Evolutionary conservation across 164 flowering plant species (phyloP).

Genomic region (Aristolochia californica): DNA sequence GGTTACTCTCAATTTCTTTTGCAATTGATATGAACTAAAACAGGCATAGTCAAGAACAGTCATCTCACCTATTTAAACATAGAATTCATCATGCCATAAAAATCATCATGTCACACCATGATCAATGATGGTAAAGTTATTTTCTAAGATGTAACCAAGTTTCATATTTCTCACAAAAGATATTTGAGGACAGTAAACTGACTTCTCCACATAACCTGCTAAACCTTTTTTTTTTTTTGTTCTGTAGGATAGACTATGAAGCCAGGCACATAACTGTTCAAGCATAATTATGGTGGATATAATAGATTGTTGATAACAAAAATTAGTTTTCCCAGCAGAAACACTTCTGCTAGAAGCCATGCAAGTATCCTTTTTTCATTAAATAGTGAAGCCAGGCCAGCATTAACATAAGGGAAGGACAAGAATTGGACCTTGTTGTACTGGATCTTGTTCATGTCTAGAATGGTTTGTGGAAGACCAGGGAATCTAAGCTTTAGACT

Average conservation of each 20-base stretch:
- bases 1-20: background rate
- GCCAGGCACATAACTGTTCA: background rate
- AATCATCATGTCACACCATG: background rate
- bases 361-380: too few relatives aligned
- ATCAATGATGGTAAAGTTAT: too few relatives aligned
- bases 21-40: background rate
- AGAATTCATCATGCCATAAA: background rate
- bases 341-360: too few relatives aligned
- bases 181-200: too few relatives aligned
- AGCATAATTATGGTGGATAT: background rate
- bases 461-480: constrained; percentile 59
- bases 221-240: background rate
- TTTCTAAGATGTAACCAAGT: too few relatives aligned
- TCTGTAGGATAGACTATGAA: too few relatives aligned
- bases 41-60: background rate
- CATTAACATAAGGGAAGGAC: background rate
- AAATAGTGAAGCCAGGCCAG: background rate
- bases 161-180: too few relatives aligned
- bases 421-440: constrained; percentile 46
- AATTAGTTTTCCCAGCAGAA: too few relatives aligned
- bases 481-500: constrained; percentile 56
- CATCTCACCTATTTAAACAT: background rate
- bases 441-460: constrained; percentile 77
- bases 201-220: background rate
- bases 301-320: too few relatives aligned